These are phyloP conservation scores for Kluyveromyces starmeri DNA, from an alignment of 805 yeast species.

Conservation along the genomic window DNA sequence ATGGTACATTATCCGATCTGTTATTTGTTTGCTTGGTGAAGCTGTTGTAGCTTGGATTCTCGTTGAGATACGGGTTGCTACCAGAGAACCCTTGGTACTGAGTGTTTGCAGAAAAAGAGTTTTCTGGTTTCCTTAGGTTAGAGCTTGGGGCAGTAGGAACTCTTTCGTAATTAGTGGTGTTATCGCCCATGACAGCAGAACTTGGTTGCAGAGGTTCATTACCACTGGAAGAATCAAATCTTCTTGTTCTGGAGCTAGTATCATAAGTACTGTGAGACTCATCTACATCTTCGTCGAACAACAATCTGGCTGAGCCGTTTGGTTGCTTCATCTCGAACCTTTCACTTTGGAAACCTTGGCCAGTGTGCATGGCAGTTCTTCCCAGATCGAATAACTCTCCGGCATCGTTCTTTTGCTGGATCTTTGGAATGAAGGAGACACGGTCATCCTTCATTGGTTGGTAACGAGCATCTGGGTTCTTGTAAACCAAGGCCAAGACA, in stretches of 20 bases:
- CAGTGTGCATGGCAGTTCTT: constrained; percentile 30
- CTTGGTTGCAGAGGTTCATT: constrained; percentile 22
- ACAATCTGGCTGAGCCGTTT: constrained; percentile 4
- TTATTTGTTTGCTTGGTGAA: constrained; percentile 1
- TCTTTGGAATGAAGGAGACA: constrained; percentile 82
- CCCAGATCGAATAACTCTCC: constrained; percentile 29
- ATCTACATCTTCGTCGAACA: constrained; percentile 10
- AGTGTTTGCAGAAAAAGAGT: constrained; percentile 15
- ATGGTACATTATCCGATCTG: background rate
- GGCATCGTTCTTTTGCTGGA: constrained; percentile 31
- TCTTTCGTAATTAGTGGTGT: constrained; percentile 11
- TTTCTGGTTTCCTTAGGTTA: constrained; percentile 25
- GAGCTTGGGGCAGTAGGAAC: constrained; percentile 12
- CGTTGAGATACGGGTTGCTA: constrained; percentile 7
- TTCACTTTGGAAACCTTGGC: constrained; percentile 25
- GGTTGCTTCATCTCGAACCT: constrained; percentile 9
- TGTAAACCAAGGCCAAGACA: constrained; percentile 69
- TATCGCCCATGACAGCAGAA: constrained; percentile 22
- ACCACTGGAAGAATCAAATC: constrained; percentile 4
- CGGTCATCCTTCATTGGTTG: constrained; percentile 96
- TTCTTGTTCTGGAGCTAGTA: constrained; percentile 1
- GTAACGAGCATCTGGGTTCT: constrained; percentile 91
- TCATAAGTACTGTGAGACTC: constrained; percentile 8
- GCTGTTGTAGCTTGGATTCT: constrained; percentile 2
- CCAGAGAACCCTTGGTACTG: constrained; percentile 13